Base-by-base conservation (phyloP, 164 flowering plant genomes). In the Piper betle region DNA sequence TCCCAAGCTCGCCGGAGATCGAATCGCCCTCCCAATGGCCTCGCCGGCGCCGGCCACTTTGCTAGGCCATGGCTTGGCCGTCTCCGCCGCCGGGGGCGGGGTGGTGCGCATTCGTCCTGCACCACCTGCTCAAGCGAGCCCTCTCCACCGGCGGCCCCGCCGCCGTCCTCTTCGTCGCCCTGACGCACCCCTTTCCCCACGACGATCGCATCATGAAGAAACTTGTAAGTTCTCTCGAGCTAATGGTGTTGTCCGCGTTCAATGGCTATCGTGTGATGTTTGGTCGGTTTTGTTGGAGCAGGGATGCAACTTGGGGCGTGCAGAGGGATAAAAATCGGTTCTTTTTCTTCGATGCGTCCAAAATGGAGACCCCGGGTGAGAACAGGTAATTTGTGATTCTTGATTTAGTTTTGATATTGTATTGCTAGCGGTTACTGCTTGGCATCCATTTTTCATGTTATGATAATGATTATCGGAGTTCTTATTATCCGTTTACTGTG, bases 181-280 rank as follows among this genome's bases (percentile, higher is more conserved):
- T 90, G 61, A 65, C 97, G 10, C 85, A 82, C n/a, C 81, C 95
- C 8, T 86, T 93, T 71, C 80, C 95, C 64, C 99, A 93, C 69
- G 90, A 90, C 69, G 96, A 90, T 37, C 96, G 96, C 62, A 71
- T 93, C 58, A 78, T 90, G 53, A 81, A 88, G 39, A 90, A 85
- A 73, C 82, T 87, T 61, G 98, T 89, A 76, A 61, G 40, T 20
- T 37, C 41, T 55, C 60, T 2, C 15, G 33, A 25, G 33, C 33
- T 25, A 0, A 25, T 25, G 33, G 33, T 5, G 15, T 46, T 42
- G 46, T 42, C 46, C 6, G 46, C 2, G 46, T 42, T 42, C 9
- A 42, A 42, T 25, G 33, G 33, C 50, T 12, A 6, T 12, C 10
- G 15, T 46, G 50, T 1, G 3, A 10, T 5, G 50, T 12, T 46